A percentile compares a stretch with the other conserved stretches of the same genome.
Conservation (phyloP, 352 stramenopile genomes). For the Peronospora belbahrii region DNA sequence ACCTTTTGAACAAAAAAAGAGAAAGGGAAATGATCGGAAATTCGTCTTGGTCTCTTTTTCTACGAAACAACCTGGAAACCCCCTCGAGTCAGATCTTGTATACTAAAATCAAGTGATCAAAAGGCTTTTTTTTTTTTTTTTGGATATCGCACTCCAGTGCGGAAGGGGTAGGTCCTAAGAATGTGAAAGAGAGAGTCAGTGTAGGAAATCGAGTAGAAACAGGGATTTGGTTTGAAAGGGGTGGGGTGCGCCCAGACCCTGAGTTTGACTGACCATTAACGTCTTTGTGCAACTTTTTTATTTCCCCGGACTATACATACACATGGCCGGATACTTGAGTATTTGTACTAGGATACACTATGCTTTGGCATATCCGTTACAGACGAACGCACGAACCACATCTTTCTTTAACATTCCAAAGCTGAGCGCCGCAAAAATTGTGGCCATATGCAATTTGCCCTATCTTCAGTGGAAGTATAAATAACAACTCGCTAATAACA, state of each 20-base stretch:
- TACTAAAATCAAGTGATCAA: slow-evolving; percentile 17
- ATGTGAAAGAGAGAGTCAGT: slow-evolving; percentile 9
- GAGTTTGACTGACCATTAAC: too few relatives aligned
- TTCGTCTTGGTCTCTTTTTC: too few relatives aligned
- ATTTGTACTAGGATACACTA: too few relatives aligned
- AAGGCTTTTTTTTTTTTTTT: too few relatives aligned
- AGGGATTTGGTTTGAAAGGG: too few relatives aligned
- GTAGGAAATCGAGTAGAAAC: neutral
- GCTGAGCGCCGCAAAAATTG: too few relatives aligned
- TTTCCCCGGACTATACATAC: neutral
- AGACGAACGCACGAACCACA: neutral
- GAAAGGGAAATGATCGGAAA: slow-evolving; percentile 14
- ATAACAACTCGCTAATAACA: too few relatives aligned
- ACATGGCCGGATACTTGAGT: neutral
- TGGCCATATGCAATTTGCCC: too few relatives aligned
- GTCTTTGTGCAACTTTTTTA: too few relatives aligned
- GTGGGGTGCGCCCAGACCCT: too few relatives aligned
- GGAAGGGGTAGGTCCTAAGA: slow-evolving; percentile 1
- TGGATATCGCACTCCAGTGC: slow-evolving; percentile 1
- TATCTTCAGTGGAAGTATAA: too few relatives aligned
- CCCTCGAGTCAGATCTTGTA: slow-evolving; percentile 6
- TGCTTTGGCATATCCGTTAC: too few relatives aligned
- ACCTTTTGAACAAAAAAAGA: slow-evolving; percentile 10
- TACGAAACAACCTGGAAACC: slow-evolving; percentile 10
- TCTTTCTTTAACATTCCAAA: slow-evolving; percentile 1